These are phyloP conservation scores for Apiospora phragmitis DNA, from an alignment of 2,329 filamentous ascomycete species.

Conservation along the genomic window DNA sequence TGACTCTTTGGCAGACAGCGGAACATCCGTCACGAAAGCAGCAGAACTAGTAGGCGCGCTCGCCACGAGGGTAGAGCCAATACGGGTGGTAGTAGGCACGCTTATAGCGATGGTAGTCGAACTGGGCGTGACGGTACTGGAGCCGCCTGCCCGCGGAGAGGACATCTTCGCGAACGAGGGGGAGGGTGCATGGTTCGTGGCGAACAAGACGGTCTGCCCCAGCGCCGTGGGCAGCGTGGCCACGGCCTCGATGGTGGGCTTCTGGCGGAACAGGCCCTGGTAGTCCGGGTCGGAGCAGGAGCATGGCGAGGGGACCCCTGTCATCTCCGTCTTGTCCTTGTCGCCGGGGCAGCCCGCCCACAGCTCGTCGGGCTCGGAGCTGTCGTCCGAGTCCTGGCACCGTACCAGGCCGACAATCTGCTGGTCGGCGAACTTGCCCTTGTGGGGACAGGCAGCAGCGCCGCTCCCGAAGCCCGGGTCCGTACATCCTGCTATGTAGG, in stretches of 20 bases:
- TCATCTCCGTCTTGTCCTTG: constrained; percentile 13
- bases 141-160: background rate
- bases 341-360: constrained; percentile 21
- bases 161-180: background rate
- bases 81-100: background rate
- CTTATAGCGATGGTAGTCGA: background rate
- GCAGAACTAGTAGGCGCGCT: background rate
- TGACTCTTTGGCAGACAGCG: background rate
- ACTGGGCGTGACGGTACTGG: background rate
- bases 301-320: constrained; percentile 9
- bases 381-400: constrained; percentile 14
- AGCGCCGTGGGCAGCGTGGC: constrained; percentile 9
- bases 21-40: background rate
- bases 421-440: constrained; percentile 17
- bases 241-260: constrained; percentile 1
- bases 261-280: constrained; percentile 9
- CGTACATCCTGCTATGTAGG: constrained; percentile 25
- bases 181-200: background rate
- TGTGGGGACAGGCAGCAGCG: constrained; percentile 18
- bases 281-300: constrained; percentile 17
- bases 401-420: constrained; percentile 18
- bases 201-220: background rate
- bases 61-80: background rate
- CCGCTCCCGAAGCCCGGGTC: constrained; percentile 16
- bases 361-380: background rate